Base-by-base conservation (phyloP, 371 early-diverging fungal genomes). In the Conidiobolus incongruus region DNA sequence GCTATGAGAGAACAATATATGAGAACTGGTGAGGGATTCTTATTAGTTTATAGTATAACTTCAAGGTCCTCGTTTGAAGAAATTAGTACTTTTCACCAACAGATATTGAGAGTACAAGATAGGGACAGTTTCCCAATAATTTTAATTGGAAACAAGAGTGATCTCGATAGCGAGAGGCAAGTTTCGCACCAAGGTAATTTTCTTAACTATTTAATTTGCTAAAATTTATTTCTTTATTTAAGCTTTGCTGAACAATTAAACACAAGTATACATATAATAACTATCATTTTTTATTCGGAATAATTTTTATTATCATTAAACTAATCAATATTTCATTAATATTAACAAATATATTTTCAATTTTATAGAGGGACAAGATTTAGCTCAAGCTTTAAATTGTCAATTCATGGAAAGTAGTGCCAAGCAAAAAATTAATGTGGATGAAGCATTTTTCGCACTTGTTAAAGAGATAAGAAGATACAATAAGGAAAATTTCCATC, bases 131-230 rank as follows among this genome's bases (percentile, higher is more conserved):
- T 82, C 55, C 91, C 91, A 12, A 78, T 89, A 44, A 76, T 88
- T 38, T 55, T 96, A 15, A 76, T 93, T 13, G 97, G 81, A 23
- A 96, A 96, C 72, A 96, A 96, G 63, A 81, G 75, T 47, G 95
- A 96, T 66, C 57, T 91, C 41, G 75, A 71, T 30, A 49, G 55
- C 15, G 80, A 92, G 38, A 63, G 92, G 38, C 70, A 73, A 26
- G 85, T 97, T 12, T 59, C 70, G 11, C 58, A 48, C n/a, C 63
- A 69, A 51, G 64, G 67, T 66, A 52, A 13, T n/a, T n/a, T n/a
- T n/a, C n/a, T n/a, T n/a, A n/a, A n/a, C n/a, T n/a, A n/a, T n/a
- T n/a, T n/a, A n/a, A n/a, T n/a, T n/a, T n/a, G n/a, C n/a, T n/a
- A n/a, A n/a, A n/a, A n/a, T n/a, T n/a, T n/a, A n/a, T n/a, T n/a